Evolutionary conservation across 352 stramenopile genomes (phyloP).

Genomic region (Phytophthora megakarya): DNA sequence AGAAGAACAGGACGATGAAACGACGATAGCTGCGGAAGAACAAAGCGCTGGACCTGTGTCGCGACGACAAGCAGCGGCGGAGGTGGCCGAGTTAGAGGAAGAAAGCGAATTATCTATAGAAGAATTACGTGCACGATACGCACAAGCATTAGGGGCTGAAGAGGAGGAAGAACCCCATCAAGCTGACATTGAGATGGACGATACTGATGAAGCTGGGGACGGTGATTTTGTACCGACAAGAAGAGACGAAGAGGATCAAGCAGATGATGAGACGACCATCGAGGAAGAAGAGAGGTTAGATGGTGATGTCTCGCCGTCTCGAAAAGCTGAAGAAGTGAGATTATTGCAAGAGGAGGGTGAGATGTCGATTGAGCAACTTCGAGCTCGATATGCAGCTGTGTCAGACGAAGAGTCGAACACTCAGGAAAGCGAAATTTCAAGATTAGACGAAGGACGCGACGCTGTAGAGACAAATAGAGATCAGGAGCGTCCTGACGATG

Average conservation of each 20-base stretch:
- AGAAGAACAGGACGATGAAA: constrained; percentile 84
- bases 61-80: constrained; percentile 47
- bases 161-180: constrained; percentile 7
- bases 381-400: constrained; percentile 46
- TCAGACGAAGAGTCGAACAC: constrained; percentile 18
- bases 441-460: constrained; percentile 7
- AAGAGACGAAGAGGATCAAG: constrained; percentile 43
- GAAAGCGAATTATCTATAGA: constrained; percentile 94
- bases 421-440: neutral
- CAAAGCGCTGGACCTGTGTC: constrained; percentile 34
- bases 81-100: constrained; percentile 87
- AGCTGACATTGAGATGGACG: constrained; percentile 13
- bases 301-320: constrained; percentile 40
- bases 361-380: constrained; percentile 91
- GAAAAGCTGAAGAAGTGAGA: constrained; percentile 84
- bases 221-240: constrained; percentile 27
- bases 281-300: constrained; percentile 75
- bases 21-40: constrained; percentile 89
- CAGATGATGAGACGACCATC: constrained; percentile 92
- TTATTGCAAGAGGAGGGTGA: constrained; percentile 90
- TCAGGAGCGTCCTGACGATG: neutral
- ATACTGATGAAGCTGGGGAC: constrained; percentile 23
- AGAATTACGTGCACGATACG: constrained; percentile 59
- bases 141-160: constrained; percentile 19
- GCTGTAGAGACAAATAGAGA: constrained; percentile 8